Base-by-base conservation (phyloP, 2,329 filamentous ascomycete genomes). In the Aspergillus fructus region DNA sequence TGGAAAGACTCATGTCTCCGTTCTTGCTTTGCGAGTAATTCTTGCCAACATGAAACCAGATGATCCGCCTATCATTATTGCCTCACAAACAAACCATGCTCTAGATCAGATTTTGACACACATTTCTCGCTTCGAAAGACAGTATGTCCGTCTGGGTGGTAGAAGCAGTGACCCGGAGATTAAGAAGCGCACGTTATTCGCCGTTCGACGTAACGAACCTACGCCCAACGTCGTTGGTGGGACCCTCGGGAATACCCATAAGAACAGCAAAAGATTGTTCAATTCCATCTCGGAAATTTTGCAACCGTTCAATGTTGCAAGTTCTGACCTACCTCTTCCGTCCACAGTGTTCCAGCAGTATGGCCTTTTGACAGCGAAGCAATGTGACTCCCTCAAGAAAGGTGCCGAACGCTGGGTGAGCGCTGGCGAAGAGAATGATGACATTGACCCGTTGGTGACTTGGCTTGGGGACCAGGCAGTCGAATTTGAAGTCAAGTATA, bases 51-150 rank as follows among this genome's bases (percentile, higher is more conserved):
- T 84, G 66, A 69, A 71, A 2, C 65, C 68, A 2, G 78, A 74
- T 0, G 85, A 88, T 56, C 82, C 86, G 8, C 90, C 90, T 0
- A 86, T 97, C 30, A 81, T 96, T 19, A 80, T 96, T 3, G 84
- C 91, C 0, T 91, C 91, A 7, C 91, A 96, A 66, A 97, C 92
- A 0, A 97, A 97, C 58, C 91, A 96, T 72, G 92, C 92, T 0
- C 77, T 96, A 0, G 92, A 97, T 64, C 92, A 96, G 68, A 78
- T 97, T 0, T 78, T 96, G 0, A 75, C 77, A 1, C 84, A 88
- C 54, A 79, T 91, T 15, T 78, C 85, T 1, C 68, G 76, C 5
- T 89, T 88, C 63, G 86, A 89, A 64, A 71, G 76, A 0, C 81
- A 84, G 1, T 86, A 92, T 56, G 76, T 88, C 49, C 83, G 88